Percentiles rank a stretch among this genome's conserved stretches.
phyloP scores from a whole-genome alignment of 1,284 basidiomycete species.

The Puccinia triticina region DNA sequence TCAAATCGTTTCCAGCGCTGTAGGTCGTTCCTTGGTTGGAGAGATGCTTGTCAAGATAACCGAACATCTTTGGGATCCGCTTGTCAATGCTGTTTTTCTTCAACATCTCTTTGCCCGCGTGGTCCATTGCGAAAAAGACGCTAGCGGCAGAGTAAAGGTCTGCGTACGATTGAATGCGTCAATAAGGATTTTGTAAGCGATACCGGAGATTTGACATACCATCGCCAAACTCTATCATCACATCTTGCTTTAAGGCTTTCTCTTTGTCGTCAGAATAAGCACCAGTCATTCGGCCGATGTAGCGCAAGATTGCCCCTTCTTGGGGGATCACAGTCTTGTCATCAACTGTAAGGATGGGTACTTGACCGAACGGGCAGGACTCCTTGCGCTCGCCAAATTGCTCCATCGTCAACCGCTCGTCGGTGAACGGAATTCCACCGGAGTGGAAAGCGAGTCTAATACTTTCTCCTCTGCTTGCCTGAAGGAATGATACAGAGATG shows the following conservation, averaged over 20 bases:
- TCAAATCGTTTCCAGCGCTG: slow-evolving; percentile 21
- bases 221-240: slow-evolving; percentile 1
- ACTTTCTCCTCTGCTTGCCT: background rate
- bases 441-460: background rate
- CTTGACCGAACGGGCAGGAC: background rate
- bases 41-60: background rate
- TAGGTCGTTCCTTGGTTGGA: slow-evolving; percentile 5
- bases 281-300: background rate
- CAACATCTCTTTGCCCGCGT: background rate
- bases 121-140: background rate
- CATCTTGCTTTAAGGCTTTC: background rate
- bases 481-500: background rate
- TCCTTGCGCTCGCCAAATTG: background rate
- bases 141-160: background rate
- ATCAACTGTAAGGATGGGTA: background rate
- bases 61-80: background rate
- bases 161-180: background rate
- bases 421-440: background rate
- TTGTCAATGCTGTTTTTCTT: slow-evolving; percentile 1
- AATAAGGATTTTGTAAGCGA: background rate
- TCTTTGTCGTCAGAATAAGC: background rate
- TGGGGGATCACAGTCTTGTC: slow-evolving; percentile 1
- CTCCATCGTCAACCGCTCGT: background rate
- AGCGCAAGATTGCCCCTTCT: background rate
- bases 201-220: background rate